phyloP scores from a whole-genome alignment of 2,329 filamentous ascomycete species.

The Fusarium mangiferae region DNA sequence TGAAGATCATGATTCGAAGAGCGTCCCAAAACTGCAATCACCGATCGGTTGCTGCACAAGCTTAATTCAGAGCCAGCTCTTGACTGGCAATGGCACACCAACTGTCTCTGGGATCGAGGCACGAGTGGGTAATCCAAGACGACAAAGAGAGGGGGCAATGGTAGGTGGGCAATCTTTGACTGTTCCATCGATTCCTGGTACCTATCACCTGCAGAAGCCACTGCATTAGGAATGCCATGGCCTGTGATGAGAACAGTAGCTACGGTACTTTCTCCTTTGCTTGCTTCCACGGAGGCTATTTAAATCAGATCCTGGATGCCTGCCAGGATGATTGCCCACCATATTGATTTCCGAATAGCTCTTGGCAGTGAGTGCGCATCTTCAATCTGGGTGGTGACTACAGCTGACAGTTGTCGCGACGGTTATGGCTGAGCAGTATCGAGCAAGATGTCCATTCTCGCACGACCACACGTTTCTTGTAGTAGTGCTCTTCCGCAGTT shows the following conservation, averaged over 20 bases:
- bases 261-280: not conserved
- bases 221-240: constrained; percentile 44
- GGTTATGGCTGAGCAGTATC: constrained; percentile 55
- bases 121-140: constrained; percentile 8
- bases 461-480: not conserved
- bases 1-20: constrained; percentile 1
- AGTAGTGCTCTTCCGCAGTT: not conserved
- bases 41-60: constrained; percentile 20
- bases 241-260: constrained; percentile 22
- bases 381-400: not conserved
- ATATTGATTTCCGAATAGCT: constrained; percentile 11
- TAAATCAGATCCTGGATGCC: constrained; percentile 18
- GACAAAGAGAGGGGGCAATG: not conserved
- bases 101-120: constrained; percentile 16
- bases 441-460: not conserved
- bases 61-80: constrained; percentile 7
- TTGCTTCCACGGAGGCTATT: constrained; percentile 22
- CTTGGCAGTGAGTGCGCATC: constrained; percentile 10
- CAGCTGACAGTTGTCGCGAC: not conserved
- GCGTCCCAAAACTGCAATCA: constrained; percentile 32
- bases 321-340: constrained; percentile 38
- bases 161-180: constrained; percentile 18
- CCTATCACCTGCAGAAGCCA: constrained; percentile 37
- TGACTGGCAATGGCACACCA: not conserved
- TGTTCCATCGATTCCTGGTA: constrained; percentile 11